Evolutionary conservation across 768 basidiomycete genomes (phyloP), one percentile per base, ranked within the genome.

Genomic region (Leccinum barrowsii): DNA sequence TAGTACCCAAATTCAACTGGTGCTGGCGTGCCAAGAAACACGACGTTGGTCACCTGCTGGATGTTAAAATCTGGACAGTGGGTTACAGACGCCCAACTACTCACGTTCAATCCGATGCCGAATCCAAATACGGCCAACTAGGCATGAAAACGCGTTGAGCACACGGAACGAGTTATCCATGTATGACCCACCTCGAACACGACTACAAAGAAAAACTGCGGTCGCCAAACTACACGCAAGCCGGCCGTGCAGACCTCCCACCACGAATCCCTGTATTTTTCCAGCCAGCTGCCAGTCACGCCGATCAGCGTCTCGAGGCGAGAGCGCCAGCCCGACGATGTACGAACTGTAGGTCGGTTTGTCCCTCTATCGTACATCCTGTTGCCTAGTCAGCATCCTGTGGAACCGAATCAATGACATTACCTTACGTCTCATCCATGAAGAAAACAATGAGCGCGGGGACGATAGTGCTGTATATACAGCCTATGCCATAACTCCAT

Each of bases 361-460:
- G 76, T 65, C 52, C 75, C 73, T 57, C 82, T 78, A 61, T 84
- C 83, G 54, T 77, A 83, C 68, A 82, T 73, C 13, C 81, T 80
- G 59, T 50, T 2, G 4, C 22, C 37, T 21, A 17, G 53, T 59
- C 50, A 66, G 58, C 26, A 17, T 5, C 32, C 22, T 22, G 28
- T 26, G 50, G 1, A 6, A 19, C 10, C 3, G 26, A 35, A 40
- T 26, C n/a, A 26, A 44, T 13, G 7, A 30, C 7, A 21, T 42
- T n/a, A 65, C 72, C 54, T 58, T 63, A 81, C 80, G 82, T 83
- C 59, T 84, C 83, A 50, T 82, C 78, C 63, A 75, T 65, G 58
- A 83, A 77, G 50, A 83, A 61, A 11, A 68, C 67, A 51, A 84
- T 81, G 22, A 83, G 63, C 1, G 65, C 42, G 19, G 83, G 67